Conservation (phyloP, 257 asterid genomes). For the Eustoma russellianum region DNA sequence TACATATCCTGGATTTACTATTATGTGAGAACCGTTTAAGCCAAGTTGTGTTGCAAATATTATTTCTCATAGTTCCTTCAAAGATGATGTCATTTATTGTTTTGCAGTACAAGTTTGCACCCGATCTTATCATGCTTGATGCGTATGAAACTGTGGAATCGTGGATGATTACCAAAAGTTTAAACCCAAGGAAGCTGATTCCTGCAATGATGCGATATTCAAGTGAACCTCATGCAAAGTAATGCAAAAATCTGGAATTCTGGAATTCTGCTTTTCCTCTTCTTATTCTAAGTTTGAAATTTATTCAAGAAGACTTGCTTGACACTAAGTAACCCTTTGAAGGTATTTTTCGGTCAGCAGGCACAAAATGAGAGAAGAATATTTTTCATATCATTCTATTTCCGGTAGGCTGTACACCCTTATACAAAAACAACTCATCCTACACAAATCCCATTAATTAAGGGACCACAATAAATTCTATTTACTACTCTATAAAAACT, state of each 20-base stretch:
- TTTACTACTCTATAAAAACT: too few species aligned
- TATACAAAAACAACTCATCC: too few species aligned
- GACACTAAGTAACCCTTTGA: too few species aligned
- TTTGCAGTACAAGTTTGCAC: slow-evolving; percentile 94
- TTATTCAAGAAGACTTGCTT: too few species aligned
- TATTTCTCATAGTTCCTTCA: slow-evolving; percentile 6
- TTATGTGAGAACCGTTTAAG: not conserved
- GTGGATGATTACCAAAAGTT: slow-evolving; percentile 86
- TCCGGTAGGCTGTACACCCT: too few species aligned
- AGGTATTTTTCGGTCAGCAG: too few species aligned
- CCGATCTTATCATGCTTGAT: slow-evolving; percentile 95
- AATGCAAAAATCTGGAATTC: slow-evolving; percentile 24
- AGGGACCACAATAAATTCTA: too few species aligned
- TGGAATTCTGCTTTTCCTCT: slow-evolving; percentile 6
- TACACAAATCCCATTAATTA: too few species aligned
- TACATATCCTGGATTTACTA: slow-evolving; percentile 6
- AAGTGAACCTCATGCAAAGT: slow-evolving; percentile 95
- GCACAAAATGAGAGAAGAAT: too few species aligned
- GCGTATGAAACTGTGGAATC: slow-evolving; percentile 99
- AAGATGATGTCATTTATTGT: slow-evolving; percentile 11
- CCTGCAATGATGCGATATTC: slow-evolving; percentile 99
- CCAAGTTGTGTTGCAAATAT: slow-evolving; percentile 3
- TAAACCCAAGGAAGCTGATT: slow-evolving; percentile 90
- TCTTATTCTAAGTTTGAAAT: not conserved
- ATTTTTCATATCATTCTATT: too few species aligned